These are phyloP conservation scores for Epichloe festucae DNA, from an alignment of 2,329 filamentous ascomycete species.

Conservation along the genomic window DNA sequence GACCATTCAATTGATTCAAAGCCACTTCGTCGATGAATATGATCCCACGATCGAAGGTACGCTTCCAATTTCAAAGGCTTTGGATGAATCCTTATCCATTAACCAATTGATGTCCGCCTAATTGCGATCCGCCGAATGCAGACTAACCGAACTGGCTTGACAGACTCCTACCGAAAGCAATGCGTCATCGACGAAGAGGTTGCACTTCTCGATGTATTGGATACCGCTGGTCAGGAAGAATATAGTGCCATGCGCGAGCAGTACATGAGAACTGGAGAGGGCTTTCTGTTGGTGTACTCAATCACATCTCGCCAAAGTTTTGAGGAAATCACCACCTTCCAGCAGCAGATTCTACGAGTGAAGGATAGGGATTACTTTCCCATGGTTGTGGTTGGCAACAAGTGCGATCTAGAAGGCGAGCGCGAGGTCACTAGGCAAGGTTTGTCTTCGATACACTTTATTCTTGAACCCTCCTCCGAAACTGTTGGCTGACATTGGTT, in stretches of 20 bases:
- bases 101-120: background rate
- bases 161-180: conserved; percentile 99
- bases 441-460: conserved; percentile 29
- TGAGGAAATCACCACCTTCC: conserved; percentile 96
- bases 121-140: background rate
- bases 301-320: conserved; percentile 96
- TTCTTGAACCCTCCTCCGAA: background rate
- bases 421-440: conserved; percentile 85
- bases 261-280: conserved; percentile 98
- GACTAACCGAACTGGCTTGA: conserved; percentile 9
- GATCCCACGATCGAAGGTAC: conserved; percentile 97
- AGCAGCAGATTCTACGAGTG: conserved; percentile 94
- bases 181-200: conserved; percentile 98
- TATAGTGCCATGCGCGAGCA: conserved; percentile 99
- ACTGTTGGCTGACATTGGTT: background rate
- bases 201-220: conserved; percentile 90
- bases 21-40: conserved; percentile 98
- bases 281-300: conserved; percentile 94
- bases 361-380: conserved; percentile 99
- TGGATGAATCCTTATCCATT: background rate
- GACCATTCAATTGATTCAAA: conserved; percentile 91
- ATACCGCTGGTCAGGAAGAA: conserved; percentile 97
- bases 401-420: conserved; percentile 93
- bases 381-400: conserved; percentile 98
- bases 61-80: conserved; percentile 1